Evolutionary conservation across 345 rosid genomes (phyloP), one percentile per base, ranked within the genome.

Genomic region (Gossypium raimondii): DNA sequence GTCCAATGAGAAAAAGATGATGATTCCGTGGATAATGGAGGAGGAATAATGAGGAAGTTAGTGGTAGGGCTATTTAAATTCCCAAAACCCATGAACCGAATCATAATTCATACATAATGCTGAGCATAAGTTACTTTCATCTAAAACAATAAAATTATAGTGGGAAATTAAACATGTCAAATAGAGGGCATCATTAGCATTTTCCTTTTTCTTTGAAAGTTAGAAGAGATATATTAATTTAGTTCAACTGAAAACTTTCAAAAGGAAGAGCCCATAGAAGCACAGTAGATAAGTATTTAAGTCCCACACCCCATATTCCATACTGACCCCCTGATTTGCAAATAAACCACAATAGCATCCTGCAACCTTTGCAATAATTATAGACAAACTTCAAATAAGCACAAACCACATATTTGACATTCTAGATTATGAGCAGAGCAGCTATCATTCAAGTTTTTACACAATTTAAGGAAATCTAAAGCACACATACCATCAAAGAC

Each of bases 401-500:
- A 16, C 2, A 50, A 9, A 20, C 0, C 20, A 50, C 14, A 24
- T 25, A 50, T 50, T 45, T 45, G 57, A 68, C 24, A 48, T 50
- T 9, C 16, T 51, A 68, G 24, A 50, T 25, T 12, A 25, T 14
- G 14, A 25, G 22, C 58, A 50, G 58, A 50, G 58, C 44, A 27
- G n/a, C 9, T 18, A 9, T 25, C 11, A 64, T 64, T 64, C 44
- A 50, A 52, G 60, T 70, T 52, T 52, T 18, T 50, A 27, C 16
- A 4, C 27, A 51, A 69, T 14, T 18, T 13, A 14, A 9, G 57
- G 41, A 20, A 57, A 69, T 20, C 38, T 16, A 27, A 16, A 51
- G 20, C 11, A 22, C 52, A 6, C 45, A 69, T 74, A 85, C 86
- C 90, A 80, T 87, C 88, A 76, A 87, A 87, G 5, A 85, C 90